Base-by-base conservation (phyloP, 352 stramenopile genomes). In the Phytopythium helicoides region DNA sequence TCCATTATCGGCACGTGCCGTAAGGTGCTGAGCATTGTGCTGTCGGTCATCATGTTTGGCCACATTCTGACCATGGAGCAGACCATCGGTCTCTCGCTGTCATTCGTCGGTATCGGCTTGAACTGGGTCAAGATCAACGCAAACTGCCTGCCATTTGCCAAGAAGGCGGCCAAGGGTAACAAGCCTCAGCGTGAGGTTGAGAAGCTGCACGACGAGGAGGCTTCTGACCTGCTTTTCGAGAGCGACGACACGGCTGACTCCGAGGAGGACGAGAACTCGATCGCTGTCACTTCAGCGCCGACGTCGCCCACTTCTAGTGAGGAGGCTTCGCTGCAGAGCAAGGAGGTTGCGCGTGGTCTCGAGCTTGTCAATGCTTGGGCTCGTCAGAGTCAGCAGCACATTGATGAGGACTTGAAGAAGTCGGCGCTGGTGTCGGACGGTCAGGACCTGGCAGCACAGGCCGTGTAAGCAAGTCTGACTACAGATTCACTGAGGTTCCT, bases 1-100 rank as follows among this genome's bases (percentile, higher is more conserved):
- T 85, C 82, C 11, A 92, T 94, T 50, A 90, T 94, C 36, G 84
- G 84, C 37, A 94, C 84, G 31, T 89, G 83, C 56, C 82, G 84
- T 36, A 94, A 94, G 47, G 84, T 94, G 47, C 62, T 94, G 21
- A 92, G 80, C 54, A 91, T 94, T 36, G 81, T 90, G 58, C 62
- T 93, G 3, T 94, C 84, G 11, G 81, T 93, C n/a, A 58, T 92
- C 22, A 56, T 91, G 6, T 94, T 94, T 38, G 79, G 81, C 33
- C 84, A 94, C 62, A 68, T 91, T 9, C 56, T 94, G 26, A 84
- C 73, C 15, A 38, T 71, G 25, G 70, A 89, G 42, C 84, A 94
- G 66, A 75, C 62, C 3, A 37, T 87, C 16, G 84, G 84, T 58
- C 62, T 94, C 1, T 60, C 60, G 12, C 53, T 92, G 0, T 74